These are phyloP conservation scores for Hansenula sp. DNA, from an alignment of 1,139 yeast species.

Conservation along the genomic window DNA sequence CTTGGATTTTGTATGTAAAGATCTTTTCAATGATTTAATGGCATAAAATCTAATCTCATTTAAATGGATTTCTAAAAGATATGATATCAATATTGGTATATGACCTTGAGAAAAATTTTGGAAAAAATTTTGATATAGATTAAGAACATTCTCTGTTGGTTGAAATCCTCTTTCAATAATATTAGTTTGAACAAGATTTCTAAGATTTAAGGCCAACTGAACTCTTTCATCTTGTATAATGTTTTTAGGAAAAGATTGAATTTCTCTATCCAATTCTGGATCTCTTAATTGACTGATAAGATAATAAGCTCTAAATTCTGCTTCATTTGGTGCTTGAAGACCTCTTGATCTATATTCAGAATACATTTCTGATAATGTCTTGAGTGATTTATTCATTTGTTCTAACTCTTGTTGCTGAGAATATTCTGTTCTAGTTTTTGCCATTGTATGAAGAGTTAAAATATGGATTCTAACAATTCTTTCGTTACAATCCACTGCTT, in stretches of 20 bases:
- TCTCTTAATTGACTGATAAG: constrained; percentile 77
- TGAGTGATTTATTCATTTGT: constrained; percentile 88
- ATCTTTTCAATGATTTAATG: constrained; percentile 58
- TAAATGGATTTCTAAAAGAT: constrained; percentile 75
- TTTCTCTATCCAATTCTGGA: constrained; percentile 75
- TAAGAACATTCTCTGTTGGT: constrained; percentile 56
- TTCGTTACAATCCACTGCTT: constrained; percentile 91
- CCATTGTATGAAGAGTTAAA: constrained; percentile 80
- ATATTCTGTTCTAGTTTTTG: constrained; percentile 68
- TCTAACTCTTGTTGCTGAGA: constrained; percentile 95
- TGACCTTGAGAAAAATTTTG: constrained; percentile 41
- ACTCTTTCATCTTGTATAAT: constrained; percentile 55
- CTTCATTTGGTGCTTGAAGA: constrained; percentile 72
- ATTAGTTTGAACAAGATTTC: constrained; percentile 63
- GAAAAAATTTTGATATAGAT: constrained; percentile 66
- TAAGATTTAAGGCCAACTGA: constrained; percentile 65
- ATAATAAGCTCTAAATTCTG: constrained; percentile 90
- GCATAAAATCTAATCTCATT: constrained; percentile 79
- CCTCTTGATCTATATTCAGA: constrained; percentile 73
- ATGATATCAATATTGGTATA: constrained; percentile 69
- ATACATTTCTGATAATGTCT: constrained; percentile 85
- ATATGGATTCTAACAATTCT: constrained; percentile 87
- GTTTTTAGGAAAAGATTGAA: constrained; percentile 61
- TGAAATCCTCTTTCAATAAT: constrained; percentile 53
- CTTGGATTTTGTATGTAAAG: constrained; percentile 69